These are phyloP conservation scores for Dioszegia hungarica DNA, from an alignment of 768 basidiomycete genomes.

Conservation along the genomic window DNA sequence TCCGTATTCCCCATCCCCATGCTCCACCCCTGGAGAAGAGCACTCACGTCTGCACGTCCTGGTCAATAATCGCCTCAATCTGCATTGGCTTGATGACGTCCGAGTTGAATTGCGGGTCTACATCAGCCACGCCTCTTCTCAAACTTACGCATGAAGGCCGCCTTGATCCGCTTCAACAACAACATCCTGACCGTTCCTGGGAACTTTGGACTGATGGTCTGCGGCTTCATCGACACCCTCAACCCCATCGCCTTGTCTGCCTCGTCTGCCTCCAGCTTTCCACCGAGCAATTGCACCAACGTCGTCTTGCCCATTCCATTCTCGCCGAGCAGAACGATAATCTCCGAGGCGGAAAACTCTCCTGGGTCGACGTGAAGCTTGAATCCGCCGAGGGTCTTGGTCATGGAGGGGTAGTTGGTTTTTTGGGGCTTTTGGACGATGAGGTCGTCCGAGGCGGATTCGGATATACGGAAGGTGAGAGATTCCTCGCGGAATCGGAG, in stretches of 20 bases:
- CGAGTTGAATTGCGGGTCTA: conserved; percentile 92
- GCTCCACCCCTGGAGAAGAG: too few relatives aligned
- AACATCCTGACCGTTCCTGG: conserved; percentile 94
- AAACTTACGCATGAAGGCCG: conserved; percentile 72
- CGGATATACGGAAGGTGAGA: conserved; percentile 93
- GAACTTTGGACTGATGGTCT: conserved; percentile 94
- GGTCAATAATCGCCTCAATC: conserved; percentile 89
- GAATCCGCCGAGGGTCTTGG: conserved; percentile 91
- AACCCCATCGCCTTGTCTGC: conserved; percentile 76
- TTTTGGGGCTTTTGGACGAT: conserved; percentile 78
- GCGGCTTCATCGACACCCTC: conserved; percentile 90
- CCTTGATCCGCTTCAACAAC: conserved; percentile 87
- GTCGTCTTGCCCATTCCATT: conserved; percentile 99
- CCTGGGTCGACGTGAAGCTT: conserved; percentile 89
- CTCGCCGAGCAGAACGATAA: conserved; percentile 98
- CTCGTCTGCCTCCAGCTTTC: conserved; percentile 74
- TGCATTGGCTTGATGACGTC: conserved; percentile 98
- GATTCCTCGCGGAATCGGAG: conserved; percentile 95
- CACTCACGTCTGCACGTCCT: conserved; percentile 80
- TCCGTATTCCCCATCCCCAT: too few relatives aligned
- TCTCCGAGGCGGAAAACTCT: conserved; percentile 96
- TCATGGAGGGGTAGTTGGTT: conserved; percentile 91
- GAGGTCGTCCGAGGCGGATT: conserved; percentile 80
- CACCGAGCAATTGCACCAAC: conserved; percentile 89
- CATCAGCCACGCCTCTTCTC: background rate